These are phyloP conservation scores for Penicillium soppii DNA, from an alignment of 495 filamentous ascomycete species.

Conservation along the genomic window DNA sequence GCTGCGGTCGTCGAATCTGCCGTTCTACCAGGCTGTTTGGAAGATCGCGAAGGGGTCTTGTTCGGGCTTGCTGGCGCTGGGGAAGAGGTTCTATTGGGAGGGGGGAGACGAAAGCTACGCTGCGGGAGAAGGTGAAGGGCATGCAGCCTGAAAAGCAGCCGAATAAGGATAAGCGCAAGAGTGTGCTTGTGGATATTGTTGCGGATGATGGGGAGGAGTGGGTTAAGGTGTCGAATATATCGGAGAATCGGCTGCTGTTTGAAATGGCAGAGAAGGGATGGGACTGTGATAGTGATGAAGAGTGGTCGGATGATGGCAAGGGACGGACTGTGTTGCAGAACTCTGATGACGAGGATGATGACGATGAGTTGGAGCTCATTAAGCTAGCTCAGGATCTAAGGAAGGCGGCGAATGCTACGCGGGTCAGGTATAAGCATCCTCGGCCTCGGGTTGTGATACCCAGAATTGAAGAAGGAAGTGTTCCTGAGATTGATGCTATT, in stretches of 20 bases:
- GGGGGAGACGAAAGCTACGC: slow-evolving; percentile 15
- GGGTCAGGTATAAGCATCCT: slow-evolving; percentile 59
- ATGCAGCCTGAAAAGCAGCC: slow-evolving; percentile 28
- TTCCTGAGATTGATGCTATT: slow-evolving; percentile 56
- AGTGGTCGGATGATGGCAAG: slow-evolving; percentile 36
- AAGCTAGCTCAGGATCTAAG: slow-evolving; percentile 55
- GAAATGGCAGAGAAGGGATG: slow-evolving; percentile 66
- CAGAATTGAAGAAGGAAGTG: slow-evolving; percentile 49
- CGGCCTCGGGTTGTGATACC: slow-evolving; percentile 60
- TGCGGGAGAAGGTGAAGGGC: slow-evolving; percentile 25
- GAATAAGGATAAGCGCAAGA: slow-evolving; percentile 41
- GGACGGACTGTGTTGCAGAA: slow-evolving; percentile 33
- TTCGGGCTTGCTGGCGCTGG: slow-evolving; percentile 48
- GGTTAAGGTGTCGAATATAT: slow-evolving; percentile 63
- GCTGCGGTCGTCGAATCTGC: slow-evolving; percentile 56
- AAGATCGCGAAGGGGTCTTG: slow-evolving; percentile 46
- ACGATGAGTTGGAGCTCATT: slow-evolving; percentile 55
- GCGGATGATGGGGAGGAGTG: slow-evolving; percentile 56
- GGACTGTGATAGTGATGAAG: slow-evolving; percentile 41
- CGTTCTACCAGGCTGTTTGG: slow-evolving; percentile 59
- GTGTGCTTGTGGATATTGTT: slow-evolving; percentile 49
- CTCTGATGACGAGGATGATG: slow-evolving; percentile 31
- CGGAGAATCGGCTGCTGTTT: slow-evolving; percentile 54
- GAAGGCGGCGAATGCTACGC: slow-evolving; percentile 51
- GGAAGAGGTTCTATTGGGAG: slow-evolving; percentile 57